These are phyloP conservation scores for Lentinus polychrous DNA, from an alignment of 1,284 basidiomycete genomes.

Conservation along the genomic window DNA sequence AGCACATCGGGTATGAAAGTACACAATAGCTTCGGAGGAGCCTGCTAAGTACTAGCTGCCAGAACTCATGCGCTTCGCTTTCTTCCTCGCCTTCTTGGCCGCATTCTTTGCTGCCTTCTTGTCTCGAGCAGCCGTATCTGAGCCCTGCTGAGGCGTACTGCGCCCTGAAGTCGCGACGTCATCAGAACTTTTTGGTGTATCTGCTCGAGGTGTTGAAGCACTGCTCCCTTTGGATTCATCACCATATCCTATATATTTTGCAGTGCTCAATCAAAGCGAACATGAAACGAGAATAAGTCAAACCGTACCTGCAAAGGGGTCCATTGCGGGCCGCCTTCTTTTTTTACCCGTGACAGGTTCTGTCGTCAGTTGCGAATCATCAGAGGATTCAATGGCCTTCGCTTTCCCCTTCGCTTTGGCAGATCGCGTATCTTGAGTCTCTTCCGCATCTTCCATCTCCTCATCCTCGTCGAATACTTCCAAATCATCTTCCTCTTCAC, in stretches of 20 bases:
- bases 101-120: slow-evolving; percentile 18
- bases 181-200: slow-evolving; percentile 5
- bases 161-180: slow-evolving; percentile 15
- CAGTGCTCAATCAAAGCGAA: neutral
- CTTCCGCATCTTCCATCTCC: slow-evolving; percentile 15
- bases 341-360: slow-evolving; percentile 24
- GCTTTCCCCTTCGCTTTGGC: slow-evolving; percentile 38
- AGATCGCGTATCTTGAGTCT: slow-evolving; percentile 19
- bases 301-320: slow-evolving; percentile 61
- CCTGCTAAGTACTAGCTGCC: neutral
- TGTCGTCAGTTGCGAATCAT: slow-evolving; percentile 5
- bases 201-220: slow-evolving; percentile 1
- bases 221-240: slow-evolving; percentile 14
- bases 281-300: neutral
- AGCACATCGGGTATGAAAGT: no score
- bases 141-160: slow-evolving; percentile 13
- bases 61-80: slow-evolving; percentile 17
- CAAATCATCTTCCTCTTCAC: slow-evolving; percentile 38
- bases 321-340: slow-evolving; percentile 45
- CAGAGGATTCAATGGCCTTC: slow-evolving; percentile 13
- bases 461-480: slow-evolving; percentile 35
- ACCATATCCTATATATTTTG: slow-evolving; percentile 28
- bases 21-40: neutral
- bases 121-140: slow-evolving; percentile 6
- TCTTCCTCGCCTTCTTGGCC: slow-evolving; percentile 22